Conservation (phyloP, 108 stramenopile genomes). For the Nitzschia sp. region DNA sequence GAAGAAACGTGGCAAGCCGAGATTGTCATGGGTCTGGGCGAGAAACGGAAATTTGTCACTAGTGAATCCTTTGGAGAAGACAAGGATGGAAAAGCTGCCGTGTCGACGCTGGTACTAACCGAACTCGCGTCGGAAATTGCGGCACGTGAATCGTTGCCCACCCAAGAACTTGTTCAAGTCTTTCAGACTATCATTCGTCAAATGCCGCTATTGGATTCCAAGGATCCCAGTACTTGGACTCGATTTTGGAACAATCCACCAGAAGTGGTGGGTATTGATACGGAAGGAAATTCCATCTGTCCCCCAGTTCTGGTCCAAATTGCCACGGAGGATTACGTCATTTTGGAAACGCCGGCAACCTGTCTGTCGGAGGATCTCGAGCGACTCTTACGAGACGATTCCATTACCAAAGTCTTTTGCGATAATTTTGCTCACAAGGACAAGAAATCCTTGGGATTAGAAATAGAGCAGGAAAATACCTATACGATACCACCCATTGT, state of each 20-base stretch:
- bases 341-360: slow-evolving; percentile 33
- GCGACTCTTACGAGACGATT: slow-evolving; percentile 30
- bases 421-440: slow-evolving; percentile 41
- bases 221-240: slow-evolving; percentile 8
- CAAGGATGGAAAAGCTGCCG: slow-evolving; percentile 21
- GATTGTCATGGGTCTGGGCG: slow-evolving; percentile 18
- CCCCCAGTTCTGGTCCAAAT: slow-evolving; percentile 51
- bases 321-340: slow-evolving; percentile 25
- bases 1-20: slow-evolving; percentile 22
- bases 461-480: neutral
- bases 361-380: slow-evolving; percentile 26
- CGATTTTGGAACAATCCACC: slow-evolving; percentile 39
- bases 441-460: slow-evolving; percentile 35
- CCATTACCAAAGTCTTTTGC: slow-evolving; percentile 48
- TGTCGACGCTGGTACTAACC: slow-evolving; percentile 10
- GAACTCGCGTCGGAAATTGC: slow-evolving; percentile 4
- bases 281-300: slow-evolving; percentile 38
- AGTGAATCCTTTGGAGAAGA: neutral
- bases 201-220: slow-evolving; percentile 25
- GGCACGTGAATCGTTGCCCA: slow-evolving; percentile 9
- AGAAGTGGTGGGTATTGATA: slow-evolving; percentile 32
- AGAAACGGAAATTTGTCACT: neutral
- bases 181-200: slow-evolving; percentile 6
- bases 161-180: slow-evolving; percentile 7
- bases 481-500: slow-evolving; percentile 21